Base-by-base conservation (phyloP, 192 early-diverging fungal genomes). In the Chytriomyces confervae region DNA sequence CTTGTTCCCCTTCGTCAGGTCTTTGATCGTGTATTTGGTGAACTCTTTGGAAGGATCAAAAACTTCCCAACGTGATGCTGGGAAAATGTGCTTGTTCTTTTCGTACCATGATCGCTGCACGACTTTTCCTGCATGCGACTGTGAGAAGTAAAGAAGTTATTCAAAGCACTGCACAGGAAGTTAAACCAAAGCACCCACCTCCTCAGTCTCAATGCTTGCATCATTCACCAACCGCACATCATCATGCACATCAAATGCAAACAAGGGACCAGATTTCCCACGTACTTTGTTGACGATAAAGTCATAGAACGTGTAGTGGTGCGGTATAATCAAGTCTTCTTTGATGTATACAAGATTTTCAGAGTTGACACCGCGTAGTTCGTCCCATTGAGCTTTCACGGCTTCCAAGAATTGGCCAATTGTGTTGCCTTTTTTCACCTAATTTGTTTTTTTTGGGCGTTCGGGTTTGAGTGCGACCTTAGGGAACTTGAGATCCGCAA, bases 261-360 rank as follows among this genome's bases (percentile, higher is more conserved):
- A 98, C 68, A 98, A 66, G 5, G 97, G 95, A 2, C 97, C 97
- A 3, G 95, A 96, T 75, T 98, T 98, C 45, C 96, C 97, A n/a
- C 97, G 87, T 47, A 93, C 92, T 79, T 95, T 94, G 85, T 96
- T 97, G 74, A 97, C 83, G 49, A 97, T 97, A 76, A 98, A 96
- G 81, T 98, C 97, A 84, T 98, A 98, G 77, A 87, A 87, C 11
- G 86, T 87, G 76, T 87, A 87, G 65, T 86, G 84, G 83, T 97
- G 96, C 23, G 97, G 97, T 72, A 98, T 95, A 67, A 98, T 96
- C 67, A 98, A 79, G 88, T 97, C 96, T 84, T 97, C 95, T 83
- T 98, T 98, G 50, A 97, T 87, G 78, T 94, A 97, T 65, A 98
- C 87, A 78, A 98, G 69, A 72, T 93, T 92, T 74, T 97, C 97